Base-by-base conservation (phyloP, 768 basidiomycete genomes). In the Amanita subjunquillea region DNA sequence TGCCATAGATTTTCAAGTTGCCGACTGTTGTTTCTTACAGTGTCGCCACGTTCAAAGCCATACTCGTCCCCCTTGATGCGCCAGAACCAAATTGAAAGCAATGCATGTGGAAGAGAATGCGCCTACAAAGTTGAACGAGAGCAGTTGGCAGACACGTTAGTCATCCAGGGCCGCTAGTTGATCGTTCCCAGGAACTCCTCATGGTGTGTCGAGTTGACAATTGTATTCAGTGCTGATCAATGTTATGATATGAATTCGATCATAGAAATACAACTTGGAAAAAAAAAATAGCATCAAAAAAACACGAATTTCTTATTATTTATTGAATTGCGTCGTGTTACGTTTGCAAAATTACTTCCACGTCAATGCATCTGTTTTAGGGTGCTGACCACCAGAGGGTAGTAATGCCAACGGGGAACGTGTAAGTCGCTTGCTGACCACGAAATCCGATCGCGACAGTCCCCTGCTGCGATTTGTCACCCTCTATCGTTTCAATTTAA, bases 381-480 rank as follows among this genome's bases (percentile, higher is more conserved):
- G 46, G 47, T 25, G 53, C 74, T 54, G 67, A 76, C 75, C 74
- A 77, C 75, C 74, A 77, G 7, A 79, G 60, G 6, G 77, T 79
- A 0, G 76, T 76, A 3, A 88, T 79, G 23, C 87, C 87, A 12
- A 87, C 84, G 2, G 86, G 86, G 71, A 90, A 90, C 3, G 83
- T 86, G 63, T 85, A 85, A 1, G 70, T 76, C 3, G 85, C 87
- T 71, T 83, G 81, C 65, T 69, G 71, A 2, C 77, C 83, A 48
- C 75, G 72, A 66, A 85, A 85, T 54, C 77, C 74, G 54, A 86
- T 85, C 6, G 82, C 83, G 1, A 80, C 67, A 25, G 58, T 61
- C 0, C 85, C 77, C 0, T 78, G 71, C 15, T 66, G 67, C 0
- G 81, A 80, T 54, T 80, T 72, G 23, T 48, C 69, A 57, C 82